phyloP scores from a whole-genome alignment of 2,329 filamentous ascomycete genomes.

The Cladorrhinum sp. region DNA sequence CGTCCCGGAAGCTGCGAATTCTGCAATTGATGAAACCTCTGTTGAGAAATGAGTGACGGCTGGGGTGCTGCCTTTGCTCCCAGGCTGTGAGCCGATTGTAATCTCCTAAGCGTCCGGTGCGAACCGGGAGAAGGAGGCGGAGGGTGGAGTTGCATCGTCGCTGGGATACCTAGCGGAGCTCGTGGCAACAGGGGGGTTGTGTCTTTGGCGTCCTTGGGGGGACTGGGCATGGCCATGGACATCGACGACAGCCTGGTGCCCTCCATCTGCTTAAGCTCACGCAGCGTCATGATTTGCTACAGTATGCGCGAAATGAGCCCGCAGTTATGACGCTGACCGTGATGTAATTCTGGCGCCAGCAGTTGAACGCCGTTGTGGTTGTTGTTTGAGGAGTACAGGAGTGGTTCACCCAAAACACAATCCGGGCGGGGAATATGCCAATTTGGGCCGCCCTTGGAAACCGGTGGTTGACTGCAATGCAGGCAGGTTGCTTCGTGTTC shows the following conservation, averaged over 20 bases:
- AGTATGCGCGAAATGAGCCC: background rate
- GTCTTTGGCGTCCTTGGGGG: conserved; percentile 19
- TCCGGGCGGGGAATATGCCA: conserved; percentile 2
- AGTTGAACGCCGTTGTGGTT: conserved; percentile 6
- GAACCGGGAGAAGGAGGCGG: conserved; percentile 62
- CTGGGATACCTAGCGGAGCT: conserved; percentile 21
- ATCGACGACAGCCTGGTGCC: background rate
- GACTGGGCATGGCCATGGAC: conserved; percentile 14
- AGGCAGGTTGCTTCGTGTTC: conserved; percentile 18
- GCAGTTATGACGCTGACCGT: background rate
- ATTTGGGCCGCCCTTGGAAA: background rate
- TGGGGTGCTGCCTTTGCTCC: conserved; percentile 51
- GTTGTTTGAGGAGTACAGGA: background rate
- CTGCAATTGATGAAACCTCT: conserved; percentile 50
- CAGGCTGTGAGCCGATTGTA: conserved; percentile 72
- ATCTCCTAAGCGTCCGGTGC: conserved; percentile 66
- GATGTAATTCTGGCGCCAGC: background rate
- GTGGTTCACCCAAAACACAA: background rate
- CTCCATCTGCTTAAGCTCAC: conserved; percentile 20
- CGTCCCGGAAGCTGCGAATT: conserved; percentile 39
- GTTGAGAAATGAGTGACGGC: conserved; percentile 61
- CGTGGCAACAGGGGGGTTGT: conserved; percentile 11
- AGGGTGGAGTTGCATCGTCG: conserved; percentile 47
- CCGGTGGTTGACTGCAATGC: background rate
- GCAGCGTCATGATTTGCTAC: conserved; percentile 15